Evolutionary conservation across 1,284 basidiomycete genomes (phyloP), one percentile per base, ranked within the genome.

Genomic region (Boletellus sp.): DNA sequence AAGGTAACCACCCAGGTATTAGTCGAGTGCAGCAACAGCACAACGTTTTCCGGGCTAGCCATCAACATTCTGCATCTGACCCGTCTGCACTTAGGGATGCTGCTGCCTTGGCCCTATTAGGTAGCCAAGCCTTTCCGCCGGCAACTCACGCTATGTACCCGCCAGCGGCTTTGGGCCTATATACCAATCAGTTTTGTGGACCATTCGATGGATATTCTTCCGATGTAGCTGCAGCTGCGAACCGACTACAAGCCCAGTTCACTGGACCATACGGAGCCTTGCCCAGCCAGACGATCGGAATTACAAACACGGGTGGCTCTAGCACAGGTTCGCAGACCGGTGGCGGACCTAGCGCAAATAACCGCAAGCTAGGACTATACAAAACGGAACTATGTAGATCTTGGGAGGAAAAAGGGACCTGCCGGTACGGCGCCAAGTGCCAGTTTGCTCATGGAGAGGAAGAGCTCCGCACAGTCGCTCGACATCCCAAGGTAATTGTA

Each of bases 361-460:
- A 93, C 60, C 77, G 87, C 54, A 94, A 94, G 70, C 67, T 90
- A 26, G 88, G 87, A 19, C 64, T 94, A 38, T 94, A 94, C 76
- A 94, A 94, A 76, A 94, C 92, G 0, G 91, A 94, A 63, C 59
- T 94, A 27, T 94, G 91, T 69, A 75, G 91, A 52, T 92, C 89
- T 63, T 94, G 91, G 91, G 91, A 93, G 65, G 91, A 94, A 69
- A 92, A 91, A 62, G 89, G 91, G 2, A 73, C 75, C n/a, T 94
- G 92, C 66, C 77, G 90, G 36, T 94, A 94, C 58, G 87, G 85
- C 8, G 68, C 79, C 30, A 93, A 92, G 67, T 93, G 91, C 61
- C 91, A 93, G 65, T 93, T 93, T 61, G 91, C 91, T 21, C 91
- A 94, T 58, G 92, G 92, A 37, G 84, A 91, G 60, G 84, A 90